Evolutionary conservation across 2,329 filamentous ascomycete species (phyloP).

Genomic region (Colletotrichum sp.): DNA sequence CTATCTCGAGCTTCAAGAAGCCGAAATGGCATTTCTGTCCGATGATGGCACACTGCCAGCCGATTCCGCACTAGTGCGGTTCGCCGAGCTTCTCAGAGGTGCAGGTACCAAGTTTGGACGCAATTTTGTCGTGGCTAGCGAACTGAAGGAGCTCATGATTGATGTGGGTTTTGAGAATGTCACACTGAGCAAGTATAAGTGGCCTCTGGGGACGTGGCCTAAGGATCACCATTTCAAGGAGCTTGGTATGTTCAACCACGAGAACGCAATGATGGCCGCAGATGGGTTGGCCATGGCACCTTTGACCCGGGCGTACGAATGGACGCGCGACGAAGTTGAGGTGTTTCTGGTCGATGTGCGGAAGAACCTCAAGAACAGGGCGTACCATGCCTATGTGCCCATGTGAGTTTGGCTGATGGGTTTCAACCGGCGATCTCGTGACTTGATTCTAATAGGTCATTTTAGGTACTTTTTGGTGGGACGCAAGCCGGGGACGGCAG

Average conservation of each 20-base stretch:
- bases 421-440: accelerated
- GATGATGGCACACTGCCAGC: constrained; percentile 50
- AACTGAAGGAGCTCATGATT: constrained; percentile 30
- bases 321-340: constrained; percentile 36
- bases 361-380: constrained; percentile 34
- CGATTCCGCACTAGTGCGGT: constrained; percentile 33
- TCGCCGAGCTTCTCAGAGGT: not conserved
- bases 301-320: constrained; percentile 36
- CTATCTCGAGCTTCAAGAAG: constrained; percentile 60
- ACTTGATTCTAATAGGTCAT: no score
- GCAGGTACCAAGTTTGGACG: constrained; percentile 23
- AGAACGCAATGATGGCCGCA: constrained; percentile 36
- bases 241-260: constrained; percentile 27
- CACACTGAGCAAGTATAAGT: constrained; percentile 14
- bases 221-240: not conserved
- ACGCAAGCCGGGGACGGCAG: no score
- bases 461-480: no score
- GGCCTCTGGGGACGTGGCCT: constrained; percentile 22
- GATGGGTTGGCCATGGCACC: constrained; percentile 39
- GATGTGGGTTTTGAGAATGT: constrained; percentile 28
- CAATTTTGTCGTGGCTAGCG: constrained; percentile 25
- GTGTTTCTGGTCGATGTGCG: constrained; percentile 39
- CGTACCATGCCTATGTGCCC: constrained; percentile 41
- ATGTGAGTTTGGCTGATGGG: constrained; percentile 32
- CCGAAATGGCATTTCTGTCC: constrained; percentile 38